These are phyloP conservation scores for Fraxinus velutina DNA, from an alignment of 305 asterid genomes.

Conservation along the genomic window DNA sequence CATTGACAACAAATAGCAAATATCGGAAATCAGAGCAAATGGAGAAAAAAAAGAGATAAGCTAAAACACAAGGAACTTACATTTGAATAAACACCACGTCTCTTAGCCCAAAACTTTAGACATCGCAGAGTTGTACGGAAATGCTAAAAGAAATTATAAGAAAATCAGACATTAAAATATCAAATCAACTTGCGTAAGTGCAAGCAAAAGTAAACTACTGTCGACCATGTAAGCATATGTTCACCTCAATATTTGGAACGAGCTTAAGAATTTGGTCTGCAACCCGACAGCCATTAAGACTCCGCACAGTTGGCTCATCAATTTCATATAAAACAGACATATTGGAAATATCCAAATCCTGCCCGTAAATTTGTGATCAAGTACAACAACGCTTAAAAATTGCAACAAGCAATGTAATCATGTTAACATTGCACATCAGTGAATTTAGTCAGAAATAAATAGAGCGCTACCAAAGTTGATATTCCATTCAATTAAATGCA, in stretches of 20 bases:
- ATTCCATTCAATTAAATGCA: neutral
- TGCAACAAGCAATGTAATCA: neutral
- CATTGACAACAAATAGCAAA: neutral
- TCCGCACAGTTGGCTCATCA: slow-evolving; percentile 84
- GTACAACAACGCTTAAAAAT: slow-evolving; percentile 4
- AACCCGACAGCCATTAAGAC: slow-evolving; percentile 97
- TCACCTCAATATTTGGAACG: slow-evolving; percentile 82
- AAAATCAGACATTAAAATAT: slow-evolving; percentile 1
- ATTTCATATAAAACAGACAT: slow-evolving; percentile 66
- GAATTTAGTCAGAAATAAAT: neutral
- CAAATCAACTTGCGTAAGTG: neutral
- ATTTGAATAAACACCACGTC: slow-evolving; percentile 98
- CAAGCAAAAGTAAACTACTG: neutral
- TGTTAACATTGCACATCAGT: neutral
- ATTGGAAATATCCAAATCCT: slow-evolving; percentile 88
- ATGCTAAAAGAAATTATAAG: slow-evolving; percentile 39
- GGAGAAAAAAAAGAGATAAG: neutral
- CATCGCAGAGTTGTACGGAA: slow-evolving; percentile 78
- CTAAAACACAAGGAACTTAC: slow-evolving; percentile 41
- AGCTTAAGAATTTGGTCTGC: slow-evolving; percentile 93
- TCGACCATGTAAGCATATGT: neutral
- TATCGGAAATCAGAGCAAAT: neutral
- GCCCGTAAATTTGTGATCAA: slow-evolving; percentile 18
- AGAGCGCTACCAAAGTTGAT: neutral
- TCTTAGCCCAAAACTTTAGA: slow-evolving; percentile 91